Conservation (phyloP, 805 yeast species). For the Candida manassasensis region DNA sequence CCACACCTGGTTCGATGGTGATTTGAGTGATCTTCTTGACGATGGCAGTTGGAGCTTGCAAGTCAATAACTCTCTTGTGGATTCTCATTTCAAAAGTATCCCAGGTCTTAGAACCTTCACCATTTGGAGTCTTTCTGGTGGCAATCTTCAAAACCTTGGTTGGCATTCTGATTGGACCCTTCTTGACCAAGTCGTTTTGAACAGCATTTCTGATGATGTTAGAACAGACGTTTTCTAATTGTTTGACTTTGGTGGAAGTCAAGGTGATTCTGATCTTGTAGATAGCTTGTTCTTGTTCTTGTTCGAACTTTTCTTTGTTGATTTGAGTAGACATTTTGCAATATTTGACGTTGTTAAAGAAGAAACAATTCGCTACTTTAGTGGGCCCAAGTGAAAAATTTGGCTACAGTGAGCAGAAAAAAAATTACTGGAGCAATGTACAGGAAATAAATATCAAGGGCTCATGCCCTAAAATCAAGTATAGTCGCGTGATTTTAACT, state of each 20-base stretch:
- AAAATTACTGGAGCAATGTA: background rate
- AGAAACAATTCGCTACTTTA: constrained; percentile 7
- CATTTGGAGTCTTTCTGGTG: constrained; percentile 99
- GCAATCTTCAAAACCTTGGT: constrained; percentile 96
- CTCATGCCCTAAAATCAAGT: background rate
- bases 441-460: too few relatives aligned
- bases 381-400: constrained; percentile 11
- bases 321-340: constrained; percentile 67
- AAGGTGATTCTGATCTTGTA: constrained; percentile 98
- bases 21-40: constrained; percentile 96
- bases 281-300: constrained; percentile 74
- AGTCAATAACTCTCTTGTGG: constrained; percentile 99
- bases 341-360: constrained; percentile 34
- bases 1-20: constrained; percentile 99
- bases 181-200: constrained; percentile 77
- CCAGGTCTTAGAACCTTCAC: constrained; percentile 99
- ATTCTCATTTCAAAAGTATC: constrained; percentile 99
- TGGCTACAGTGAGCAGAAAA: background rate
- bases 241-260: constrained; percentile 98
- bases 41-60: constrained; percentile 90
- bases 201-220: constrained; percentile 87
- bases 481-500: background rate
- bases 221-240: constrained; percentile 92
- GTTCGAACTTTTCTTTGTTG: constrained; percentile 77
- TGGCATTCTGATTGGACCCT: constrained; percentile 99